Conservation (phyloP, 2,329 filamentous ascomycete genomes). For the Apiospora malaysiana region DNA sequence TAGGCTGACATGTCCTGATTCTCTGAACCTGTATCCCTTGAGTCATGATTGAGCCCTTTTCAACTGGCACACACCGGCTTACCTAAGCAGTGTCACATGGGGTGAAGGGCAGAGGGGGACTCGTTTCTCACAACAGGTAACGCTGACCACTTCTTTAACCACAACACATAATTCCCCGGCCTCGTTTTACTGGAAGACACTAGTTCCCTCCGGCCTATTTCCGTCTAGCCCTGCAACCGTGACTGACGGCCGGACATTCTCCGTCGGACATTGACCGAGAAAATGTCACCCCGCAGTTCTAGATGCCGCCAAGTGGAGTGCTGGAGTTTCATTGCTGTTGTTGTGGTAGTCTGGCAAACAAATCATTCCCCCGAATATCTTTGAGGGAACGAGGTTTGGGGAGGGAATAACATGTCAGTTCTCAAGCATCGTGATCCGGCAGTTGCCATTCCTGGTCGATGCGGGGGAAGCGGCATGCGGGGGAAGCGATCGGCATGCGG, state of each 20-base stretch:
- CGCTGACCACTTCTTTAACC: no score
- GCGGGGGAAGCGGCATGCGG: not conserved
- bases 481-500: not conserved
- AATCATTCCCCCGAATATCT: not conserved
- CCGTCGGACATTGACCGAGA: not conserved
- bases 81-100: no score
- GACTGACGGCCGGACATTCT: not conserved
- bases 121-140: no score
- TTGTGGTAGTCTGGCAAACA: not conserved
- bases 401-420: not conserved
- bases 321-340: not conserved
- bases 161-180: no score
- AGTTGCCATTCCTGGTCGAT: not conserved
- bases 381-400: not conserved
- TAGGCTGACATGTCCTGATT: no score
- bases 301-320: not conserved
- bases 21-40: no score
- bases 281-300: not conserved
- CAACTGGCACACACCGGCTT: no score
- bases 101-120: not conserved
- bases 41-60: no score
- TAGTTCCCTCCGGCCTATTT: no score
- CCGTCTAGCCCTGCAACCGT: no score
- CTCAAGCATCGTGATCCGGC: not conserved
- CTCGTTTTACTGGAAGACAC: no score